Evolutionary conservation across 768 basidiomycete species (phyloP).

Genomic region (Auricularia heimuer): DNA sequence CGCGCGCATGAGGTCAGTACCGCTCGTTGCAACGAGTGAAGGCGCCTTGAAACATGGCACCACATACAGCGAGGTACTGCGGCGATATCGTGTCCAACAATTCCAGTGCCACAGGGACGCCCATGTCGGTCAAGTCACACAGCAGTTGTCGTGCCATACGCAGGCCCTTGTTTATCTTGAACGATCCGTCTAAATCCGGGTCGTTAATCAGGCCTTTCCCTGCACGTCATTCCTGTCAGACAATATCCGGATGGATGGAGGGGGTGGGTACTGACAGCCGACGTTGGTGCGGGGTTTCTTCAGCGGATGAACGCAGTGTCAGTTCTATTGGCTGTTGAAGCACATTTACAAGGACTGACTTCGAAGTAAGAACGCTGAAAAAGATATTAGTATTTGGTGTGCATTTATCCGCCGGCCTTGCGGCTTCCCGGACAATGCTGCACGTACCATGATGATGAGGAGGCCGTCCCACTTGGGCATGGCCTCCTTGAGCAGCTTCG

Average conservation of each 20-base stretch:
- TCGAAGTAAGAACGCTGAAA: not conserved
- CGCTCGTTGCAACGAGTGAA: conserved; percentile 26
- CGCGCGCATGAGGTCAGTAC: conserved; percentile 5
- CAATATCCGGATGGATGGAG: too few species aligned
- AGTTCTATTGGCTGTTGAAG: not conserved
- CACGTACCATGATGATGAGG: conserved; percentile 80
- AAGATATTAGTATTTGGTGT: not conserved
- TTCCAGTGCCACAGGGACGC: conserved; percentile 90
- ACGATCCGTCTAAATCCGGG: conserved; percentile 90
- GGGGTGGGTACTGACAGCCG: conserved; percentile 40
- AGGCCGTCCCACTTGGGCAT: conserved; percentile 63
- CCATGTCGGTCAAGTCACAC: conserved; percentile 80
- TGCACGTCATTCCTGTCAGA: conserved; percentile 3
- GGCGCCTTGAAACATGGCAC: not conserved
- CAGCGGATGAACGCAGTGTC: conserved; percentile 10
- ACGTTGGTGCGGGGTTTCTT: conserved; percentile 96
- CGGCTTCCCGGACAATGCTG: conserved; percentile 75
- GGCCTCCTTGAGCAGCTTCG: conserved; percentile 58
- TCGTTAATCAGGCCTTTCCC: conserved; percentile 90
- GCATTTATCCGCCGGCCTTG: not conserved
- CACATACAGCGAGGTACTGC: conserved; percentile 63
- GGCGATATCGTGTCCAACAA: conserved; percentile 80
- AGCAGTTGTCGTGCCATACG: conserved; percentile 80
- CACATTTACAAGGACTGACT: not conserved
- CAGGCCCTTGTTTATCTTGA: conserved; percentile 95